Evolutionary conservation across 2,329 filamentous ascomycete genomes (phyloP), one percentile per base, ranked within the genome.

Genomic region (Parastagonospora avenae): DNA sequence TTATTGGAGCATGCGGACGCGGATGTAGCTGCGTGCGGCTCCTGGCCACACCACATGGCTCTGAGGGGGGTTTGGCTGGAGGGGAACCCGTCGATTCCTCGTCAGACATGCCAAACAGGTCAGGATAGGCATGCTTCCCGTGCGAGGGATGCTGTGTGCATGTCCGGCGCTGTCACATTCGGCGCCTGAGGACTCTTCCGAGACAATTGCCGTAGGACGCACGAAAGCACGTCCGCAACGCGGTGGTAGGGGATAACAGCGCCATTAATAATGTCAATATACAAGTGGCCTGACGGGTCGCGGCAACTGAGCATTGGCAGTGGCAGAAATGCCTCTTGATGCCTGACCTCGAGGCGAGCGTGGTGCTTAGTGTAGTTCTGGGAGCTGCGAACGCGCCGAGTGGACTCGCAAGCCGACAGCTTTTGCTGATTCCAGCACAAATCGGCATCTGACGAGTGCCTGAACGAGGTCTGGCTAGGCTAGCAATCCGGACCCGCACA

Each of bases 301-400:
- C 37, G 43, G 42, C 31, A 30, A 32, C 39, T 48, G 50, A 50
- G 60, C 54, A 48, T 58, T 46, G 55, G 54, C 50, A 48, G 14
- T 35, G 39, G 31, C 29, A 52, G 30, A 59, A 62, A 63, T 60
- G 42, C 48, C 63, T 62, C 59, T 50, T 29, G 44, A 50, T 54
- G 53, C 54, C 52, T 51, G 44, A 51, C 50, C 49, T 53, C 57
- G 44, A 49, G 37, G 42, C 46, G 49, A 48, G 38, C 10, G 43
- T 28, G 28, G 40, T 24, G 19, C 19, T 24, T 24, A 24, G 19
- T 24, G 19, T 24, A 24, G 19, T 24, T 24, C 19, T 24, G 19
- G 19, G 19, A 3, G 19, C 19, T 24, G 19, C 19, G 19, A 24
- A 24, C 19, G 19, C 19, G 19, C 19, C 19, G 19, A 24, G 19